These are phyloP conservation scores for Fraxinus americana DNA, from an alignment of 257 asterid species.

Conservation along the genomic window DNA sequence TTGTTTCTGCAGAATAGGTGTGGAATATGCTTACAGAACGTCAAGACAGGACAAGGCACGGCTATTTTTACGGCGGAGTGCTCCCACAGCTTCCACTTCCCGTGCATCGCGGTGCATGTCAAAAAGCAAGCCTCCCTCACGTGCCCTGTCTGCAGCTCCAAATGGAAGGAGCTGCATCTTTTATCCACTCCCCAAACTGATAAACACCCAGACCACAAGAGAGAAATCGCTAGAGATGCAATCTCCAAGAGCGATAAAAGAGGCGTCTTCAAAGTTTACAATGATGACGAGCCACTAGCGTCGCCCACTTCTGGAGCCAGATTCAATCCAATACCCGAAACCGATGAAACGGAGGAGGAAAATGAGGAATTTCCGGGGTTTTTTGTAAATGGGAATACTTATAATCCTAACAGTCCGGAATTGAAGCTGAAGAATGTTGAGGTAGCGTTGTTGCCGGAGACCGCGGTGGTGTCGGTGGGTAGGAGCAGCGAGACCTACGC, in stretches of 20 bases:
- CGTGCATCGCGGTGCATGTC: slow-evolving; percentile 75
- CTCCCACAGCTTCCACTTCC: slow-evolving; percentile 87
- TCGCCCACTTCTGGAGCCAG: slow-evolving; percentile 71
- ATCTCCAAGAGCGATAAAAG: slow-evolving; percentile 24
- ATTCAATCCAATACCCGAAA: slow-evolving; percentile 83
- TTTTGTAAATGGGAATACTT: slow-evolving; percentile 22
- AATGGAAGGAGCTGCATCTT: slow-evolving; percentile 80
- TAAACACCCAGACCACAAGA: slow-evolving; percentile 5
- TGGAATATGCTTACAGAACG: slow-evolving; percentile 67
- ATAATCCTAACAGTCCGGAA: slow-evolving; percentile 30
- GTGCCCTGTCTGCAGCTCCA: slow-evolving; percentile 72
- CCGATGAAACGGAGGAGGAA: slow-evolving; percentile 77
- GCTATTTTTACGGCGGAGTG: slow-evolving; percentile 99
- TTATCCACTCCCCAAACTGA: slow-evolving; percentile 22
- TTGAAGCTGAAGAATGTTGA: slow-evolving; percentile 56
- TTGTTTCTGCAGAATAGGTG: slow-evolving; percentile 67
- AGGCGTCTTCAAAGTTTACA: slow-evolving; percentile 62
- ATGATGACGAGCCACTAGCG: slow-evolving; percentile 90
- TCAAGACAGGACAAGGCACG: slow-evolving; percentile 83
- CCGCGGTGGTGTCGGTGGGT: slow-evolving; percentile 74
- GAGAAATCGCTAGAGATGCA: slow-evolving; percentile 4
- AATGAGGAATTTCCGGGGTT: slow-evolving; percentile 82
- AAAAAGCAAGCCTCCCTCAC: slow-evolving; percentile 61
- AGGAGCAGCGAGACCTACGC: slow-evolving; percentile 68
- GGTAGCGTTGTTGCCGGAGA: slow-evolving; percentile 57